Base-by-base conservation (phyloP, 2,329 filamentous ascomycete genomes). In the Trichoderma gracile region DNA sequence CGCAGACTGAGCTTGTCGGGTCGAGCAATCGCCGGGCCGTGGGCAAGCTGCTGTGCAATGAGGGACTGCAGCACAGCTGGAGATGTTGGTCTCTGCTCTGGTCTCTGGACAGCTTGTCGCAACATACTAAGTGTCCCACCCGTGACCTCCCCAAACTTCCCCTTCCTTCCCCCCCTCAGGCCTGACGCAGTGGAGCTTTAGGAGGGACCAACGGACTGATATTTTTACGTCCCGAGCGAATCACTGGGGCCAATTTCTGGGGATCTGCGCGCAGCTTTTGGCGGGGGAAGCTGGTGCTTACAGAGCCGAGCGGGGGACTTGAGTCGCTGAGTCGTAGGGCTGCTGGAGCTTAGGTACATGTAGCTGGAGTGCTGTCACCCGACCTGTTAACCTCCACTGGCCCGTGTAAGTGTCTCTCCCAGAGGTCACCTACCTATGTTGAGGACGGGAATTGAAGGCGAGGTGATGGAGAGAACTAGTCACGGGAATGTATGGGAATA, bases 211-310 rank as follows among this genome's bases (percentile, higher is more conserved):
- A 52, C 46, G 63, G 50, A 46, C 23, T 52, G 54, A 64, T 47
- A 60, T 64, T 64, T 64, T 64, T 64, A 64, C 62, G 62, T 47
- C 62, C 62, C 62, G 62, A 64, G 38, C 38, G 14, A 55, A 50
- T 50, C 57, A 60, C 38, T 45, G n/a, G 47, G 27, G 52, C 38
- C 49, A 38, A 55, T 55, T 55, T 38, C 25, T 52, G 61, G 53
- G 30, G 61, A 55, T 50, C 52, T 43, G 55, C 40, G 23, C 25
- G 49, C 49, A 42, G 33, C 33, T 56, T 25, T 15, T 56, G 21
- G 53, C 53, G 53, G 53, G 53, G 30, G 30, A 9, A 30, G 49
- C 25, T 52, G 49, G 42, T n/a, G 49, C 27, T 33, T 30, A 27
- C 30, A 40, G 52, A 33, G 52, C 52, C 33, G 33, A 14, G 33